Conservation (phyloP, 2,329 filamentous ascomycete species). For the Catunica adiposa region DNA sequence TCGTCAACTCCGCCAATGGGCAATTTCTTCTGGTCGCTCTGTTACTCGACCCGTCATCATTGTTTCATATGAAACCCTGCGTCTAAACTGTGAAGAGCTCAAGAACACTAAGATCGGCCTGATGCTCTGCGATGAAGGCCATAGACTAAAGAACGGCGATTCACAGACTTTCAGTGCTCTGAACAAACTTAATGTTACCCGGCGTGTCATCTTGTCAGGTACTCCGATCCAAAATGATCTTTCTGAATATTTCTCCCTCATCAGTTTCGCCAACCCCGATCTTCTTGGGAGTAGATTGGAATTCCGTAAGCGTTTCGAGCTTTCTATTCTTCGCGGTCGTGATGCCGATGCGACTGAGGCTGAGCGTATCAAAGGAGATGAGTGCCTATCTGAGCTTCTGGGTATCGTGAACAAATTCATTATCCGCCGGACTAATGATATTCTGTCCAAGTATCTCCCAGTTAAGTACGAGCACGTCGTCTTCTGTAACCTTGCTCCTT, state of each 20-base stretch:
- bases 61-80: conserved; percentile 90
- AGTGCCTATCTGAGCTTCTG: conserved; percentile 66
- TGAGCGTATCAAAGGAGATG: conserved; percentile 68
- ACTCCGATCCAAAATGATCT: conserved; percentile 97
- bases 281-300: conserved; percentile 77
- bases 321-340: conserved; percentile 79
- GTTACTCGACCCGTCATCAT: conserved; percentile 89
- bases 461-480: conserved; percentile 99
- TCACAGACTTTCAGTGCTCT: conserved; percentile 87
- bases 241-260: conserved; percentile 91
- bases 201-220: conserved; percentile 85
- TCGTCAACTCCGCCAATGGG: conserved; percentile 84
- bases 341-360: conserved; percentile 77
- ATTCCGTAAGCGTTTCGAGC: conserved; percentile 84
- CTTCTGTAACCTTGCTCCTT: conserved; percentile 86
- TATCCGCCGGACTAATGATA: conserved; percentile 93
- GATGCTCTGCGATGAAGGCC: conserved; percentile 89
- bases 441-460: conserved; percentile 89
- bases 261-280: conserved; percentile 91
- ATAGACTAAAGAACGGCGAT: conserved; percentile 91
- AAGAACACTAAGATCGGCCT: conserved; percentile 81
- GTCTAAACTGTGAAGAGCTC: conserved; percentile 78
- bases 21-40: conserved; percentile 73
- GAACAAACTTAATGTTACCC: conserved; percentile 75
- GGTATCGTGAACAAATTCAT: conserved; percentile 92